phyloP scores from a whole-genome alignment of 371 early-diverging fungal genomes.

The Nematocida major region DNA sequence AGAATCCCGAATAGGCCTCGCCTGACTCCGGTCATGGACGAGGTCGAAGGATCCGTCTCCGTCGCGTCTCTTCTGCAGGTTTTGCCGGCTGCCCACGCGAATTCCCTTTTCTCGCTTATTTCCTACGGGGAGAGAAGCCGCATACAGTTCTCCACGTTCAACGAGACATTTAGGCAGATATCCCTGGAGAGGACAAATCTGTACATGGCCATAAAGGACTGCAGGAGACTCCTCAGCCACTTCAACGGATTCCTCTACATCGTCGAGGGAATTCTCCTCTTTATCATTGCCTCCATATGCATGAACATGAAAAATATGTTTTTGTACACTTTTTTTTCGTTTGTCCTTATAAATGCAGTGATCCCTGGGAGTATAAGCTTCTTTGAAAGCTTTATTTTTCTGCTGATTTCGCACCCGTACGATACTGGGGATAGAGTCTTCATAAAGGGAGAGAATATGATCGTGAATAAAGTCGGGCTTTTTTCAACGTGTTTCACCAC shows the following conservation, averaged over 20 bases:
- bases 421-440: constrained; percentile 64
- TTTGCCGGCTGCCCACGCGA: constrained; percentile 50
- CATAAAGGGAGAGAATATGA: constrained; percentile 62
- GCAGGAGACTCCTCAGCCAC: constrained; percentile 42
- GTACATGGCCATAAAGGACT: constrained; percentile 56
- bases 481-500: constrained; percentile 58
- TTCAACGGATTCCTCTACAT: constrained; percentile 33
- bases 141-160: constrained; percentile 56
- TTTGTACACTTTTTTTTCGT: constrained; percentile 38
- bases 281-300: constrained; percentile 42
- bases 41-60: constrained; percentile 51
- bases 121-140: constrained; percentile 55
- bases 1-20: constrained; percentile 42
- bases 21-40: constrained; percentile 41
- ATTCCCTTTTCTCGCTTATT: constrained; percentile 51
- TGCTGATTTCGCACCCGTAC: constrained; percentile 63
- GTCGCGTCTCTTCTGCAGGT: constrained; percentile 44
- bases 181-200: constrained; percentile 62
- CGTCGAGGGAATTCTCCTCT: constrained; percentile 42
- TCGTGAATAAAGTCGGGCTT: constrained; percentile 63
- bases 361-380: constrained; percentile 56
- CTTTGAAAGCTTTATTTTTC: constrained; percentile 64
- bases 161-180: constrained; percentile 63
- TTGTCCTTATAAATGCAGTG: constrained; percentile 34
- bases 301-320: constrained; percentile 43